Base-by-base conservation (phyloP, 306 rosid genomes). In the Malus domestica region DNA sequence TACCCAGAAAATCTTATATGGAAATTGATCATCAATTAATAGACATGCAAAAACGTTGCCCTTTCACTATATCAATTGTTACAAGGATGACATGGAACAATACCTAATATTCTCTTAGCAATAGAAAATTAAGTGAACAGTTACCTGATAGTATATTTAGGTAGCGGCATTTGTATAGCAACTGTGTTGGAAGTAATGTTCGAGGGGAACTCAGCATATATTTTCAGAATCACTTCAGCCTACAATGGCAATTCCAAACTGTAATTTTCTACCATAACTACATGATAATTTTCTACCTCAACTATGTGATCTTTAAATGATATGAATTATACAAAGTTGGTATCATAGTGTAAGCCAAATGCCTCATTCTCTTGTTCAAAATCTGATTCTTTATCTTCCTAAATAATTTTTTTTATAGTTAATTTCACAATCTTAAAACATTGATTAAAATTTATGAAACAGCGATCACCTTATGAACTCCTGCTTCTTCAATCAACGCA, bases 221-320 rank as follows among this genome's bases (percentile, higher is more conserved):
- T 63, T 84, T 88, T 92, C 66, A 92, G 89, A 75, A 81, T 84
- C 80, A 88, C 89, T 81, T 88, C 96, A 35, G 93, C 96, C 97
- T 92, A 83, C 70, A 80, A 81, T 46, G 66, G 45, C 67, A 46
- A 66, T 61, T 74, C 38, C 27, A 70, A 66, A 65, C 27, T 15
- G 23, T 25, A 10, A 72, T 13, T 78, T 14, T 14, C 22, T 10
- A 51, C 40, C 58, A 73, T 55, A 30, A 65, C 58, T 42, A 18
- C 23, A 40, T 38, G 13, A 22, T 46, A 10, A 72, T 19, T 78
- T 14, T 19, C 18, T 10, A 51, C 40, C 58, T 68, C 35, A 30
- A 54, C 46, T 42, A 11, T 13, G 29, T 64, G 14, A 22, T 20
- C 19, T 59, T n/a, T 20, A 32, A 68, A 68, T 27, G 46, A 10